Conservation (phyloP, 225 moss, liverwort and hornwort genomes). For the Climacium dendroides region DNA sequence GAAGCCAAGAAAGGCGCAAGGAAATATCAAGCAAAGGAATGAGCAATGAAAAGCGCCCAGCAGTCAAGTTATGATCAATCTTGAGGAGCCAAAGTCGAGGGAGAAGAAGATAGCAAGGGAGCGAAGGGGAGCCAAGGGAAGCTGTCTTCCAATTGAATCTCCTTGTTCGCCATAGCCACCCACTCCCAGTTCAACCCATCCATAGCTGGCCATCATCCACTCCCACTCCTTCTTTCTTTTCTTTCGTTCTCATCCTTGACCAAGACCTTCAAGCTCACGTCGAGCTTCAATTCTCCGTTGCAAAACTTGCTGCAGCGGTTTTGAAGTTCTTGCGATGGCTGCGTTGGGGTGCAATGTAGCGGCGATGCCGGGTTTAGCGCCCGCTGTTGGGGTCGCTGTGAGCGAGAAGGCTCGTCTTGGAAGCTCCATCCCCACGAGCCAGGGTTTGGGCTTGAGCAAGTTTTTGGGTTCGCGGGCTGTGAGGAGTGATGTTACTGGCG, state of each 20-base stretch:
- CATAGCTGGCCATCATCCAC: neutral
- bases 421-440: neutral
- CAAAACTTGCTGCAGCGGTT: neutral
- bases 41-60: neutral
- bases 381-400: neutral
- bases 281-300: neutral
- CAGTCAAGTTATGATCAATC: neutral
- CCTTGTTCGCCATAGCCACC: neutral
- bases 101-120: conserved; percentile 5
- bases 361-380: conserved; percentile 10
- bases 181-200: neutral
- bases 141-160: neutral
- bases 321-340: conserved; percentile 39
- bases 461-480: conserved; percentile 57
- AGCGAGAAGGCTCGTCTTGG: conserved; percentile 18
- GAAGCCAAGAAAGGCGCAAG: neutral
- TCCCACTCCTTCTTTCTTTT: neutral
- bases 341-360: conserved; percentile 66
- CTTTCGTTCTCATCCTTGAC: neutral
- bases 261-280: neutral
- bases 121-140: conserved; percentile 1
- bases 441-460: conserved; percentile 34
- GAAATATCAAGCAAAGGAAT: neutral
- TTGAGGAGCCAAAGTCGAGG: neutral
- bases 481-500: neutral